Conservation (phyloP, 225 moss, liverwort and hornwort genomes). For the Climacium dendroides region DNA sequence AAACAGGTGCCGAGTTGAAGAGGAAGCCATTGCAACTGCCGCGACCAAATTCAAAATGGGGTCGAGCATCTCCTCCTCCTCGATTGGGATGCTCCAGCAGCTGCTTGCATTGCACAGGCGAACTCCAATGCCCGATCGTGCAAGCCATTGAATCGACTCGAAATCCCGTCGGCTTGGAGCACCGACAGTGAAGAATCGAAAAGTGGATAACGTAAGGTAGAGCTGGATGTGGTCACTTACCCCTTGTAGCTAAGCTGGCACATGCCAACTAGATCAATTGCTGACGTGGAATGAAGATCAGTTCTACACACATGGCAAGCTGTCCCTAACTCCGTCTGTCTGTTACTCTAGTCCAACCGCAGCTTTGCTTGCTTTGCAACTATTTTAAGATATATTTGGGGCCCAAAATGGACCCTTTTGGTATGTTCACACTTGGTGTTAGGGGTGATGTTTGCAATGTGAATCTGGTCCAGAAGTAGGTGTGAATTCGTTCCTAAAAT, state of each 20-base stretch:
- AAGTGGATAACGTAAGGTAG: not conserved
- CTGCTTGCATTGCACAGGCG: not conserved
- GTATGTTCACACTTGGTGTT: too few relatives aligned
- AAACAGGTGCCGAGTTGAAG: not conserved
- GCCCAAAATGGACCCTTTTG: too few relatives aligned
- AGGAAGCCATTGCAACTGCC: not conserved
- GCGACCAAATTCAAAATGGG: not conserved
- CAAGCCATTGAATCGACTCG: conserved; percentile 7
- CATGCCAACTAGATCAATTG: not conserved
- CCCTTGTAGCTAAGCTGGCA: not conserved
- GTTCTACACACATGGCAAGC: too few relatives aligned
- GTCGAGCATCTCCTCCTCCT: not conserved
- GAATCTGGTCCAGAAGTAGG: too few relatives aligned
- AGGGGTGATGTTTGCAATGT: too few relatives aligned
- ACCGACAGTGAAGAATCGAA: not conserved
- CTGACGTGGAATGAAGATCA: not conserved
- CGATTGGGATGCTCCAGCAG: not conserved
- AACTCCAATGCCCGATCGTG: not conserved
- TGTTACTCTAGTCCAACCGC: too few relatives aligned
- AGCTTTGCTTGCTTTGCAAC: too few relatives aligned
- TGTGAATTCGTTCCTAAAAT: too few relatives aligned
- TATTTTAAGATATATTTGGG: too few relatives aligned
- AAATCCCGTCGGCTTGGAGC: not conserved
- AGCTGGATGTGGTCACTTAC: not conserved
- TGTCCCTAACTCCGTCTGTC: too few relatives aligned